Evolutionary conservation across 495 filamentous ascomycete genomes (phyloP).

Genomic region (Neurospora hispaniola): DNA sequence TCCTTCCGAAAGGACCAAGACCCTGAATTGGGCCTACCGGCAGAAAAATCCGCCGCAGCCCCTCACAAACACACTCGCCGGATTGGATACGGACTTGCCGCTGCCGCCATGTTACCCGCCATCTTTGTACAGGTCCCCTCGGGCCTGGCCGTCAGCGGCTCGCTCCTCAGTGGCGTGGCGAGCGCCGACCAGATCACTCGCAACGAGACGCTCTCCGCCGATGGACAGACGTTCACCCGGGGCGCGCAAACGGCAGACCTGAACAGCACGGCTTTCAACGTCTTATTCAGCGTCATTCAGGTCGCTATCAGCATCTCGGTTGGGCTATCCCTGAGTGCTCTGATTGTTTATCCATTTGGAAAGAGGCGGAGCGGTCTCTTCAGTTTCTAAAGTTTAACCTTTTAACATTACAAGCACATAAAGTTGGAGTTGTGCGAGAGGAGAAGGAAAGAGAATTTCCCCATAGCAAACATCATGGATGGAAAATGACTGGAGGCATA

Average conservation of each 20-base stretch:
- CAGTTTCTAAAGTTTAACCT: conserved; percentile 52
- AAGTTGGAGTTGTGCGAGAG: background rate
- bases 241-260: conserved; percentile 22
- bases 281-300: conserved; percentile 80
- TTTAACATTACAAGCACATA: background rate
- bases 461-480: background rate
- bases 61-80: conserved; percentile 9
- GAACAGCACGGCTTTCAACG: conserved; percentile 67
- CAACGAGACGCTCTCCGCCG: conserved; percentile 27
- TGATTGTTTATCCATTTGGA: conserved; percentile 84
- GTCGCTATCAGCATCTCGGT: conserved; percentile 90
- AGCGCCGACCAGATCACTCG: conserved; percentile 66
- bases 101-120: conserved; percentile 78
- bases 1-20: conserved; percentile 8
- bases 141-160: conserved; percentile 76
- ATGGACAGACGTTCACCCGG: conserved; percentile 14
- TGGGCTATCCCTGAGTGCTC: conserved; percentile 73
- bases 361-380: conserved; percentile 86
- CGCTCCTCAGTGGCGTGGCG: conserved; percentile 73
- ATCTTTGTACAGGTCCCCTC: conserved; percentile 94
- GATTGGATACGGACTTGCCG: conserved; percentile 65
- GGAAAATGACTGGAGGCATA: background rate
- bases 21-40: conserved; percentile 9
- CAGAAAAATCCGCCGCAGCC: background rate
- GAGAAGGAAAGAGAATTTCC: background rate